Conservation (phyloP, 805 yeast species). For the Cyberlindnera xylosilytica region DNA sequence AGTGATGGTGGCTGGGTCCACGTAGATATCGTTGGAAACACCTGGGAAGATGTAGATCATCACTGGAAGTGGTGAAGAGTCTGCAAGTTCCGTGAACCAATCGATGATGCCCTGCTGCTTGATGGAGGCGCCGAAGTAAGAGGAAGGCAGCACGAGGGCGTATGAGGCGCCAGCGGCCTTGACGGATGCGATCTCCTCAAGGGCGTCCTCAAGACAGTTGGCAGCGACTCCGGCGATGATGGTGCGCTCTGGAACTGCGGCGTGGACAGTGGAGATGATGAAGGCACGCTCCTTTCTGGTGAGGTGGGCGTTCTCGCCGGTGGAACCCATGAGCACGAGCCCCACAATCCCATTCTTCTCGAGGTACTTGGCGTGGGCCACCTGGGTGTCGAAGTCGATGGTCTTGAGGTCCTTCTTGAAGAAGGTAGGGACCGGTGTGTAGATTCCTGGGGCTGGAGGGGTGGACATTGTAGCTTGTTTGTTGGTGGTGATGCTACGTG, state of each 20-base stretch:
- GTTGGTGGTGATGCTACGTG: background rate
- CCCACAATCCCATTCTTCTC: slow-evolving; percentile 45
- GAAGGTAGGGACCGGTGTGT: slow-evolving; percentile 54
- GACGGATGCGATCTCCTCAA: slow-evolving; percentile 36
- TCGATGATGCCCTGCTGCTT: slow-evolving; percentile 45
- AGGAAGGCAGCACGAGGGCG: slow-evolving; percentile 42
- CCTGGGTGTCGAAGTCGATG: slow-evolving; percentile 43
- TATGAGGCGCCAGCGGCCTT: slow-evolving; percentile 37
- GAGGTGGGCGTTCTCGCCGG: slow-evolving; percentile 53
- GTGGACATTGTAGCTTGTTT: slow-evolving; percentile 6
- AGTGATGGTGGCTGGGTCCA: slow-evolving; percentile 34
- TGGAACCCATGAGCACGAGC: slow-evolving; percentile 48
- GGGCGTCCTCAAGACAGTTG: slow-evolving; percentile 42
- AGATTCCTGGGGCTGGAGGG: slow-evolving; percentile 40
- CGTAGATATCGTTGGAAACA: slow-evolving; percentile 36
- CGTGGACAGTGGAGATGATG: slow-evolving; percentile 33
- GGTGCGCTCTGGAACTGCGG: slow-evolving; percentile 37
- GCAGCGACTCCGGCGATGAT: slow-evolving; percentile 49
- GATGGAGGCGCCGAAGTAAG: slow-evolving; percentile 45
- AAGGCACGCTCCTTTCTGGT: slow-evolving; percentile 42
- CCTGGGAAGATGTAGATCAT: slow-evolving; percentile 44
- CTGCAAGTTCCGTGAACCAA: slow-evolving; percentile 40
- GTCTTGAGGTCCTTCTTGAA: slow-evolving; percentile 39
- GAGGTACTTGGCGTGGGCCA: slow-evolving; percentile 42
- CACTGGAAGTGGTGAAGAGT: slow-evolving; percentile 36